Base-by-base conservation (phyloP, 2,329 filamentous ascomycete species). In the Claviceps sorghi region DNA sequence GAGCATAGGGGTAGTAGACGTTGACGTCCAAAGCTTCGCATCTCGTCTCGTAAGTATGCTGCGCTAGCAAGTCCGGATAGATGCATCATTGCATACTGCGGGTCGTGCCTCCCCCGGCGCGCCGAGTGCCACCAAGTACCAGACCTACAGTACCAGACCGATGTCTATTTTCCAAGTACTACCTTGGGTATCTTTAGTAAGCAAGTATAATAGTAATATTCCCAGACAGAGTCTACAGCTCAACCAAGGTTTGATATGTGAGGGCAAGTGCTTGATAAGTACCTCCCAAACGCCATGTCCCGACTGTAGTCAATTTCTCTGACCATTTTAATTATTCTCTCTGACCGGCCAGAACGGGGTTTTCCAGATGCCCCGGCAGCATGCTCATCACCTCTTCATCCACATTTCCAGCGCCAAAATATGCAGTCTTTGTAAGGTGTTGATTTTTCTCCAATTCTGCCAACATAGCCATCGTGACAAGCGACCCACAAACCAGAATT, bases 1-100 rank as follows among this genome's bases (percentile, higher is more conserved):
- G 5, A 7, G 19, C 11, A 8, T 11, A 42, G n/a, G n/a, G n/a
- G 8, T 34, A 30, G 46, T 17, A 17, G 46, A 30, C 21, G 30
- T 13, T 13, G 26, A 26, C 26, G 26, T 5, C 8, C 26, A 47
- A 19, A 26, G 34, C 36, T 40, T 38, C 34, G 22, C 19, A 26
- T 40, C 4, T 32, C 32, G 21, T 49, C 19, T 26, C 26, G 26
- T 26, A 3, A 3, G 26, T 26, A 3, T 26, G 26, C 26, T 17
- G 11, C 22, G 11, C 17, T 15, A 36, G 29, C 38, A 32, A 34
- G 48, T 34, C 26, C 38, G 48, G 48, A 50, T 50, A 50, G 38
- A 44, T 50, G 29, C 40, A 50, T 50, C 43, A 38, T 32, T 50
- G 29, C 40, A 50, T 50, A 50, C 48, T 32, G 48, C 48, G 48